Conservation (phyloP, 2,329 filamentous ascomycete genomes). For the Graphiopsis chlorocephala region DNA sequence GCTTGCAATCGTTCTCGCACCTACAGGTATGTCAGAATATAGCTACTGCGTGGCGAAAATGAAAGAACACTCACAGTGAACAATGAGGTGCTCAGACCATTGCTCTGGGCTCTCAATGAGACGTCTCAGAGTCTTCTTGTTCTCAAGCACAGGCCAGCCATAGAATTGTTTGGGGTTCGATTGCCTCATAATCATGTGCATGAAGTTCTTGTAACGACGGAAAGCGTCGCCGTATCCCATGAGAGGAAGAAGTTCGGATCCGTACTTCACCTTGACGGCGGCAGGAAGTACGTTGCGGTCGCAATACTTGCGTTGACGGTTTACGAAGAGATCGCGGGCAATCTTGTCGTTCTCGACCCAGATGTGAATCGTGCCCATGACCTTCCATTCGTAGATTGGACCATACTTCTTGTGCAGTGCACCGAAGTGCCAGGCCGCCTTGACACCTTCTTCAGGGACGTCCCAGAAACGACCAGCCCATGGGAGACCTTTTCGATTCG, state of each 20-base stretch:
- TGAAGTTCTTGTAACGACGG: constrained; percentile 35
- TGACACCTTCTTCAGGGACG: constrained; percentile 32
- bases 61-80: constrained; percentile 26
- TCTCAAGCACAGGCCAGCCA: constrained; percentile 33
- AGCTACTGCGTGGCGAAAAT: not conserved
- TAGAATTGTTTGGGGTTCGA: constrained; percentile 32
- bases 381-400: constrained; percentile 35
- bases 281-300: constrained; percentile 37
- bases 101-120: constrained; percentile 31
- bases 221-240: constrained; percentile 32
- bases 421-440: constrained; percentile 36
- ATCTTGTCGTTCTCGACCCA: constrained; percentile 38
- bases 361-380: constrained; percentile 33
- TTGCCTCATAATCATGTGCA: constrained; percentile 35
- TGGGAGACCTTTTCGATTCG: constrained; percentile 26
- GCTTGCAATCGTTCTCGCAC: constrained; percentile 32
- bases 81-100: constrained; percentile 35
- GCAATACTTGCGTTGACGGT: constrained; percentile 33
- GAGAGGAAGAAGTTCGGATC: constrained; percentile 33
- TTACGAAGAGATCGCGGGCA: constrained; percentile 34
- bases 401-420: constrained; percentile 35
- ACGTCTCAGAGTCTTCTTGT: constrained; percentile 34
- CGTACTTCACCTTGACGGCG: constrained; percentile 31
- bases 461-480: constrained; percentile 35
- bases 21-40: not conserved